Conservation (phyloP, 2,329 filamentous ascomycete genomes). For the Fusarium floridanum region DNA sequence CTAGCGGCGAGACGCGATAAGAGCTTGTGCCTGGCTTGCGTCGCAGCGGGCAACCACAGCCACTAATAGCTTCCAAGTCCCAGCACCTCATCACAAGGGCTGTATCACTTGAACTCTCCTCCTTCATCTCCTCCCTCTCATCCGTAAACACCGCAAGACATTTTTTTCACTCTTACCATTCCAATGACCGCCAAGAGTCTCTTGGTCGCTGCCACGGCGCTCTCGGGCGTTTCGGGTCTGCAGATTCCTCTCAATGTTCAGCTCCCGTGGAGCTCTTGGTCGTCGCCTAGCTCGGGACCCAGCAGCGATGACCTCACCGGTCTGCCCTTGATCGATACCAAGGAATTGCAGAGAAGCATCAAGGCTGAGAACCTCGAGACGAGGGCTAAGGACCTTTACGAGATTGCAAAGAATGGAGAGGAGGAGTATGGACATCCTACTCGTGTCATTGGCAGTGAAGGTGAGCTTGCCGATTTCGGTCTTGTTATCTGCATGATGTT, state of each 20-base stretch:
- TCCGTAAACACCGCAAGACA: not conserved
- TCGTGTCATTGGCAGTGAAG: slow-evolving; percentile 76
- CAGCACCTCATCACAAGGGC: slow-evolving; percentile 35
- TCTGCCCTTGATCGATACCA: slow-evolving; percentile 63
- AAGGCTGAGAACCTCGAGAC: slow-evolving; percentile 66
- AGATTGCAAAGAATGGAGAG: slow-evolving; percentile 70
- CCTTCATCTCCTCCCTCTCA: slow-evolving; percentile 8
- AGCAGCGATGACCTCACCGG: slow-evolving; percentile 37
- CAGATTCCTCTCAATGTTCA: slow-evolving; percentile 43
- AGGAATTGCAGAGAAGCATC: slow-evolving; percentile 70
- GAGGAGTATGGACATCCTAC: slow-evolving; percentile 77
- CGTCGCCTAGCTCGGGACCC: slow-evolving; percentile 24
- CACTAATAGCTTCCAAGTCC: slow-evolving; percentile 9
- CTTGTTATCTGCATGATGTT: slow-evolving; percentile 11
- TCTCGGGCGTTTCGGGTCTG: slow-evolving; percentile 44
- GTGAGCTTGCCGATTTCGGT: slow-evolving; percentile 52
- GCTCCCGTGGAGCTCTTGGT: slow-evolving; percentile 36
- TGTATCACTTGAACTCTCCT: slow-evolving; percentile 38
- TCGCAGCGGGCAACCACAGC: slow-evolving; percentile 29
- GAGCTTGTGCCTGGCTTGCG: slow-evolving; percentile 37
- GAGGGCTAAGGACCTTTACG: slow-evolving; percentile 72
- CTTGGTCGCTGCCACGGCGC: slow-evolving; percentile 45
- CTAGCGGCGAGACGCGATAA: slow-evolving; percentile 35
- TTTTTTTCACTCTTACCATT: not conserved
- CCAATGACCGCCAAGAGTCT: slow-evolving; percentile 44